Percentiles rank a stretch among this genome's conserved stretches.
These are phyloP conservation scores for Calonectria montana DNA, from an alignment of 2,329 filamentous ascomycete genomes.

Conservation along the genomic window DNA sequence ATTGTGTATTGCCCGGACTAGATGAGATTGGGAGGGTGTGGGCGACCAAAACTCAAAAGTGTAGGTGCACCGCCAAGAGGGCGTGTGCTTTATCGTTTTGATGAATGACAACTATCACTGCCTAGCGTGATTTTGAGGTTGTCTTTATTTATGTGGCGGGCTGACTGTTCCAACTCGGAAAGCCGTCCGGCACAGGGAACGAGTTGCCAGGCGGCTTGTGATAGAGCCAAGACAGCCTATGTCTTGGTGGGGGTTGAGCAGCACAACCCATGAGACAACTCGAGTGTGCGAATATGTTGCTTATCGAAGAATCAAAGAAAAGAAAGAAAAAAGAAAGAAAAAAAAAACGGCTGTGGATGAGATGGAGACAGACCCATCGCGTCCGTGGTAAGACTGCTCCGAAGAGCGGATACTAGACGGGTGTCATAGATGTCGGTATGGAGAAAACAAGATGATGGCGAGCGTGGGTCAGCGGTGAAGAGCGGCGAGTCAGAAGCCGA, in stretches of 20 bases:
- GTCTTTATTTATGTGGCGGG: not conserved
- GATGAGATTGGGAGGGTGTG: slow-evolving; percentile 2
- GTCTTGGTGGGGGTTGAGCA: slow-evolving; percentile 14
- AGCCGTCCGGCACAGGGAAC: not conserved
- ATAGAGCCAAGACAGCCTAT: not conserved
- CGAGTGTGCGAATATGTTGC: not conserved
- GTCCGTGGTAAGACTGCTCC: slow-evolving; percentile 26
- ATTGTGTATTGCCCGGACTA: not conserved
- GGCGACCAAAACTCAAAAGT: slow-evolving; percentile 19
- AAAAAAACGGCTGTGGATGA: not conserved
- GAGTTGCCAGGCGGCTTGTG: not conserved
- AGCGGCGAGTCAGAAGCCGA: slow-evolving; percentile 25
- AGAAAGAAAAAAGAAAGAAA: not conserved
- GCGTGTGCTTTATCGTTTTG: slow-evolving; percentile 21
- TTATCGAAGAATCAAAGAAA: slow-evolving; percentile 9
- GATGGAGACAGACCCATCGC: slow-evolving; percentile 22
- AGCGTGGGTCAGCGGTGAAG: slow-evolving; percentile 34
- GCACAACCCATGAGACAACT: not conserved
- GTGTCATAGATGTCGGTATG: slow-evolving; percentile 19
- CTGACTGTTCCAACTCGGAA: not conserved
- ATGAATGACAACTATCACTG: slow-evolving; percentile 8
- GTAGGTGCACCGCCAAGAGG: not conserved
- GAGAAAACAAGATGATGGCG: slow-evolving; percentile 22
- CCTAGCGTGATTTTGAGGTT: slow-evolving; percentile 7
- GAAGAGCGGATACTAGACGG: slow-evolving; percentile 20